Evolutionary conservation across 139 green algal species (phyloP).

Genomic region (Asterochloris erici): DNA sequence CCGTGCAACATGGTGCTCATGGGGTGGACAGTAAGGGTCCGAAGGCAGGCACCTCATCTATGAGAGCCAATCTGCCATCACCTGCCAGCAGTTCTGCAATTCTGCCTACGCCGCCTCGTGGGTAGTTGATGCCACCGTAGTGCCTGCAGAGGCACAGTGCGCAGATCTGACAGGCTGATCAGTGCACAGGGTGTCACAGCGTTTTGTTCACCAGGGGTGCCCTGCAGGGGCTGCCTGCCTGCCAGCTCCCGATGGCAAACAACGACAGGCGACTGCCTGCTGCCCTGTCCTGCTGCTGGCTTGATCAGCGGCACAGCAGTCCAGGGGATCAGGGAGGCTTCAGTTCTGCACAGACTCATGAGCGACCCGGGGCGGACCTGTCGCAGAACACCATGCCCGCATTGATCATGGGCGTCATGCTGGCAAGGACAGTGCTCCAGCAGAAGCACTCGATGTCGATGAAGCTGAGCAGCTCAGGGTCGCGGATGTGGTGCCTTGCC

Average conservation of each 20-base stretch:
- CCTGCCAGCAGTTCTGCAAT: constrained; percentile 74
- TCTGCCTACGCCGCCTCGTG: constrained; percentile 75
- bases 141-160: constrained; percentile 42
- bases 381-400: constrained; percentile 79
- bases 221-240: background rate
- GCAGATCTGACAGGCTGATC: constrained; percentile 19
- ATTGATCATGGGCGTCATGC: constrained; percentile 96
- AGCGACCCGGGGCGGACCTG: background rate
- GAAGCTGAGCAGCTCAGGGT: constrained; percentile 87
- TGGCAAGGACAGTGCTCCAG: constrained; percentile 86
- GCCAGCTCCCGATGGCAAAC: background rate
- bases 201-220: background rate
- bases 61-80: background rate
- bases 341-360: too few relatives aligned
- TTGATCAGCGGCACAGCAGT: too few relatives aligned
- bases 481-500: constrained; percentile 83
- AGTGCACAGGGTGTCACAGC: background rate
- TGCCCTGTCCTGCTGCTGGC: too few relatives aligned
- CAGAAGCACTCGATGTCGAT: constrained; percentile 98
- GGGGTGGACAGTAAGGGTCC: too few relatives aligned
- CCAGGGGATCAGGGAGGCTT: too few relatives aligned
- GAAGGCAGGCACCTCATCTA: background rate
- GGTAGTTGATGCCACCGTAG: constrained; percentile 98
- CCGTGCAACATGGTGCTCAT: too few relatives aligned
- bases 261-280: too few relatives aligned